Base-by-base conservation (phyloP, 768 basidiomycete species). In the Lactifluus rugatus region DNA sequence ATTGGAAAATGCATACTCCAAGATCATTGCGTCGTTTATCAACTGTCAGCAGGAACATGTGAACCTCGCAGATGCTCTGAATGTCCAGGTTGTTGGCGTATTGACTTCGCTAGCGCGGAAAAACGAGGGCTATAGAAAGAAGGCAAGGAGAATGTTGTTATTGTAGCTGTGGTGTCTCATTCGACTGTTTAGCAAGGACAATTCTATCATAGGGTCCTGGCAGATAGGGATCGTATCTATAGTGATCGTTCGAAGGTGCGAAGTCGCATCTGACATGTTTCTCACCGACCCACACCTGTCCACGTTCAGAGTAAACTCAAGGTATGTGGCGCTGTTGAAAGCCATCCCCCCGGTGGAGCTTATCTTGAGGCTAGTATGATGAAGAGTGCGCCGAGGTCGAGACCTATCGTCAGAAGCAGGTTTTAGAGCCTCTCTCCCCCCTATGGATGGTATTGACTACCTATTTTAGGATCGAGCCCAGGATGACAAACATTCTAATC, bases 381-480 rank as follows among this genome's bases (percentile, higher is more conserved):
- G 84, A 83, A 28, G 83, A 89, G 63, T 92, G 90, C 67, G 66
- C 67, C 16, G 88, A 90, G 68, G 80, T 87, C 21, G 87, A 88
- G 65, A 69, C 76, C 21, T 78, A 81, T 65, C 83, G 86, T 49
- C 87, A 89, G 75, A 92, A 90, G 71, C 89, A 91, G 80, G 89
- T 79, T 36, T 48, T 45, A 67, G 46, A 67, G 66, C 62, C 58
- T 21, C 41, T 45, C 42, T 60, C 58, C 13, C 5, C 52, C 45
- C 13, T n/a, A 19, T 28, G 46, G 42, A 25, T 48, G 56, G 14
- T 37, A 57, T 62, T 55, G 50, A 46, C n/a, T 8, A 21, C 46
- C n/a, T 47, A 19, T 47, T 50, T 25, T 64, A 89, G 87, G 80
- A 75, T 51, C 81, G 84, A 57, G 79, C 80, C 44, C 74, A 75